phyloP scores from a whole-genome alignment of 225 moss, liverwort and hornwort species.

The Sphagnum contortum region DNA sequence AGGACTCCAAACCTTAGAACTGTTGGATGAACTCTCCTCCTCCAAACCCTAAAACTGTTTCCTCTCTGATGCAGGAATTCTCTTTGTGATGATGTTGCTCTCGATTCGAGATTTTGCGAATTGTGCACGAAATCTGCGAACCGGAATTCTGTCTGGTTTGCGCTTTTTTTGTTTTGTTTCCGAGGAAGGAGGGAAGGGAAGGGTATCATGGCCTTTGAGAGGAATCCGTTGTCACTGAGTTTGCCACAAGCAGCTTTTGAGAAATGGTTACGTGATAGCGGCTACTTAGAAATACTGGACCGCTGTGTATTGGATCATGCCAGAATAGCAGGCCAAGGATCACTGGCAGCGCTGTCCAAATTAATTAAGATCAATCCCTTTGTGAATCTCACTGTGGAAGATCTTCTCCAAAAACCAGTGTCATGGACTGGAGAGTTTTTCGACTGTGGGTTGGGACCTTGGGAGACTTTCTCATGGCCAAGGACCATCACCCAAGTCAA shows the following conservation, averaged over 20 bases:
- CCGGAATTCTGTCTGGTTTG: too few species aligned
- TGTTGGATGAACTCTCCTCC: too few species aligned
- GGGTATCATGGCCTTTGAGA: constrained; percentile 54
- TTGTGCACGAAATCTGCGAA: too few species aligned
- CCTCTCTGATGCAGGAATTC: too few species aligned
- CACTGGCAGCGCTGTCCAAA: constrained; percentile 55
- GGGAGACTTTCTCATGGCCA: constrained; percentile 80
- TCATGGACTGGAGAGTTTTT: constrained; percentile 97
- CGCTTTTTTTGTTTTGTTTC: too few species aligned
- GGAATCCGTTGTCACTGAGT: constrained; percentile 89
- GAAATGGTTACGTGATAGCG: constrained; percentile 87
- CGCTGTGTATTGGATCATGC: constrained; percentile 64
- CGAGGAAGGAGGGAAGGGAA: too few species aligned
- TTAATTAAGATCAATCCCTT: constrained; percentile 75
- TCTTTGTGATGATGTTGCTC: too few species aligned
- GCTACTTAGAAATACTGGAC: constrained; percentile 80
- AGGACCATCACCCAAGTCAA: constrained; percentile 68
- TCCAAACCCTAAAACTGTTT: too few species aligned
- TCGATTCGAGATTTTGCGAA: too few species aligned
- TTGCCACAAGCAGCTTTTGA: constrained; percentile 74
- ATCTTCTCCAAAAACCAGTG: constrained; percentile 75
- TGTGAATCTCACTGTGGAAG: constrained; percentile 52
- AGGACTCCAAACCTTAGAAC: too few species aligned
- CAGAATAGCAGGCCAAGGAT: constrained; percentile 35
- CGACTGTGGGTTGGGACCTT: constrained; percentile 84